Evolutionary conservation across 2,329 filamentous ascomycete species (phyloP), one percentile per base, ranked within the genome.

Genomic region (Coniella lustricola): DNA sequence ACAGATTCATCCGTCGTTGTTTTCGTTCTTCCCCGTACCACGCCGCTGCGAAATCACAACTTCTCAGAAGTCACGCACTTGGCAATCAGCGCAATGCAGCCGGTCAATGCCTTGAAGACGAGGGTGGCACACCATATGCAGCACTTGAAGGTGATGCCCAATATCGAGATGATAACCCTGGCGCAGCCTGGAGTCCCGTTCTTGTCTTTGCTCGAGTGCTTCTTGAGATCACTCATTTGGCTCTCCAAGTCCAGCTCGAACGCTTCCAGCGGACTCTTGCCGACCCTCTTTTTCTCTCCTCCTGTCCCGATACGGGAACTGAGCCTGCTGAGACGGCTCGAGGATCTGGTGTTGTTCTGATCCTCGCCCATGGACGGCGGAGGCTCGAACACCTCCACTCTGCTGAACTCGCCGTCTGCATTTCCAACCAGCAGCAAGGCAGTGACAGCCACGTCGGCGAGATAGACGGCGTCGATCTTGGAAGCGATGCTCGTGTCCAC

Each of bases 231-330:
- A 46, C 69, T 72, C 7, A 69, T 67, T 62, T 84, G 81, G 59
- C 79, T 84, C 64, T 83, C 81, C 4, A 84, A 61, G 55, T 84
- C 81, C 33, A 83, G 65, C 61, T 79, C 81, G 49, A 82, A 76
- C 56, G 76, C 72, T 55, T 82, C 76, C 59, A 77, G 70, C 54
- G 69, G 71, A 32, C 62, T 62, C 47, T 41, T 55, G 7, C 41
- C 50, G 46, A 43, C 40, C 46, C 52, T 56, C 52, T 52, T 58
- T 40, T 47, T 54, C 44, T 52, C 17, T 8, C 36, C 40, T 8
- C 53, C 49, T 10, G 54, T 54, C 12, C 42, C 48, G n/a, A 54
- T 44, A 14, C 59, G 57, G 13, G 59, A 52, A 48, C 62, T 59
- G 48, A 58, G 54, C 48, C 55, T 53, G 56, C 60, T 62, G 37